phyloP scores from a whole-genome alignment of 2,329 filamentous ascomycete species.

The Alternaria burnsii region DNA sequence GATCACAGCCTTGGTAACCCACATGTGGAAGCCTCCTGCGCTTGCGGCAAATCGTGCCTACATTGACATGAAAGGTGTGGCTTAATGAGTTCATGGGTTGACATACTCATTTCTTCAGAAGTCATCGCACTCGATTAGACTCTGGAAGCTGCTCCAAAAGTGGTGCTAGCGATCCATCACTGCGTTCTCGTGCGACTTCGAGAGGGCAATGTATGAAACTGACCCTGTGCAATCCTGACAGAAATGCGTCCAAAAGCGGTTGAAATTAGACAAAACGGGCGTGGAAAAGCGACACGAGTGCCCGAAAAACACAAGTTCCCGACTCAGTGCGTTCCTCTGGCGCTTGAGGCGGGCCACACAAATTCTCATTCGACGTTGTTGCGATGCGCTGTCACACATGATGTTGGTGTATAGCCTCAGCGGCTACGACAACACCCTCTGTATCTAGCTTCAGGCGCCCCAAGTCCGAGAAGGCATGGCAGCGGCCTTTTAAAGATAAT shows the following conservation, averaged over 20 bases:
- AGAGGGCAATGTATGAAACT: neutral
- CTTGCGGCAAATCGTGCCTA: neutral
- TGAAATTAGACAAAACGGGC: neutral
- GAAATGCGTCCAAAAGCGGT: neutral
- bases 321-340: neutral
- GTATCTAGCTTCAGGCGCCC: neutral
- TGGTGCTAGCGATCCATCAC: neutral
- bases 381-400: slow-evolving; percentile 16
- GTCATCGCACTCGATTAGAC: neutral
- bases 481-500: neutral
- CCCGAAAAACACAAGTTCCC: neutral
- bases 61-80: neutral
- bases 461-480: neutral
- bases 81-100: neutral
- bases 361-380: slow-evolving; percentile 2
- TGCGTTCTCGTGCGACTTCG: neutral
- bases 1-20: neutral
- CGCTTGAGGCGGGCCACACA: neutral
- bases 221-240: neutral
- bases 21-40: slow-evolving; percentile 1
- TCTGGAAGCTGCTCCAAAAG: neutral
- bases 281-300: neutral
- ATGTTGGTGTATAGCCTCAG: slow-evolving; percentile 19
- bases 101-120: neutral
- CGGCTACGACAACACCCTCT: slow-evolving; percentile 23